These are phyloP conservation scores for Penicillium sp. DNA, from an alignment of 2,329 filamentous ascomycete genomes.

Conservation along the genomic window DNA sequence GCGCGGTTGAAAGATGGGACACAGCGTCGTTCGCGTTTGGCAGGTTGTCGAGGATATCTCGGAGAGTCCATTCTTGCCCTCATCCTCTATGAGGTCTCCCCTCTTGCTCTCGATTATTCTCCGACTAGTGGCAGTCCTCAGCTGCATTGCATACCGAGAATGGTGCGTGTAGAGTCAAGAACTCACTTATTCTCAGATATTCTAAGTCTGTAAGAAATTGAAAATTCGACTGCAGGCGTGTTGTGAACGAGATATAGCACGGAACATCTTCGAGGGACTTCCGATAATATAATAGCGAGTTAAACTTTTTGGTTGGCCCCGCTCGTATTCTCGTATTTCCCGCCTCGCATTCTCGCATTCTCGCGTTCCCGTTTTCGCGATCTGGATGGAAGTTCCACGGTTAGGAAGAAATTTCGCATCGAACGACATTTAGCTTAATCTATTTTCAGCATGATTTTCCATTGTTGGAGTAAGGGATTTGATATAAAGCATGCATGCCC, in stretches of 20 bases:
- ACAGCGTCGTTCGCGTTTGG: background rate
- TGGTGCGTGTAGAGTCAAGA: no score
- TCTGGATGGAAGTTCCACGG: background rate
- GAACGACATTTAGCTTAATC: background rate
- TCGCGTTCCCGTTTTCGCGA: conserved; percentile 5
- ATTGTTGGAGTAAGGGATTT: background rate
- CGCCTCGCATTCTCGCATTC: conserved; percentile 12
- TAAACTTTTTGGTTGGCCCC: background rate
- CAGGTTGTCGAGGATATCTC: no score
- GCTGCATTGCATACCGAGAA: background rate
- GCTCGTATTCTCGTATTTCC: conserved; percentile 11
- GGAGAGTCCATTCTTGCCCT: no score
- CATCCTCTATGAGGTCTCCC: background rate
- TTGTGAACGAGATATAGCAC: no score
- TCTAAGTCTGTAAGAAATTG: no score
- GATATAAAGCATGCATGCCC: background rate
- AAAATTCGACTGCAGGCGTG: no score
- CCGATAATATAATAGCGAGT: background rate
- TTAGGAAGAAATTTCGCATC: background rate
- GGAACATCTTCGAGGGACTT: background rate
- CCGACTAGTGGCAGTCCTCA: background rate
- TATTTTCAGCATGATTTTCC: background rate
- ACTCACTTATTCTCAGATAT: no score
- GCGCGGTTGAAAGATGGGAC: background rate
- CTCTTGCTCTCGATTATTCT: background rate